Base-by-base conservation (phyloP, 1,284 basidiomycete species). In the Hemileccinum hortonii region DNA sequence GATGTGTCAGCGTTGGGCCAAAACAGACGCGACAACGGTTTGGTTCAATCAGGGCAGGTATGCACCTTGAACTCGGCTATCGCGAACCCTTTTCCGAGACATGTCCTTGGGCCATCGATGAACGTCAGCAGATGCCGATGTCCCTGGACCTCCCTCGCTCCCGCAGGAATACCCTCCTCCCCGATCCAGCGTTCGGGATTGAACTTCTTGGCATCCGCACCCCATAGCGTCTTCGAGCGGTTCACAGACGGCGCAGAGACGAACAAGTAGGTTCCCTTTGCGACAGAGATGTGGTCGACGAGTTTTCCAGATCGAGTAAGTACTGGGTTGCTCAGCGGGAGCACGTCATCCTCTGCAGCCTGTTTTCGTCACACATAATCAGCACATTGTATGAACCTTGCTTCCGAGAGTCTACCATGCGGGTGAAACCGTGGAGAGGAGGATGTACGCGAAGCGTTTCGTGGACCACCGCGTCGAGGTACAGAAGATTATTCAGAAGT, bases 301-400 rank as follows among this genome's bases (percentile, higher is more conserved):
- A 61, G 55, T 41, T 72, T 54, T 0, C 80, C 80, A 0, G 68
- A 58, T 4, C 61, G 50, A 0, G 74, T 75, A 9, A 56, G 60
- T 29, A 81, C 53, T 1, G 79, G 80, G 4, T 60, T 55, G 36
- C 68, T 70, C 49, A 84, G 71, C 0, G 81, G 83, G 19, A 85
- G 73, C 2, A 81, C 60, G 49, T 84, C 81, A 56, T 83, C 79
- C 69, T 81, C 64, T 22, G 66, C 53, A 1, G 63, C 80, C 78
- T 69, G 69, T 44, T 44, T n/a, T n/a, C n/a, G n/a, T n/a, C n/a
- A 30, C 64, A 51, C 2, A 16, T 36, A 22, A 0, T 14, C 6
- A 14, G 35, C 37, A 18, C 5, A n/a, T 6, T 6, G 16, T 4
- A 30, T 18, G 11, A 30, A 39, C 24, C 0, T 18, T 18, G 0